Evolutionary conservation across 768 basidiomycete species (phyloP), one percentile per base, ranked within the genome.

Genomic region (Termitomyces sp.): DNA sequence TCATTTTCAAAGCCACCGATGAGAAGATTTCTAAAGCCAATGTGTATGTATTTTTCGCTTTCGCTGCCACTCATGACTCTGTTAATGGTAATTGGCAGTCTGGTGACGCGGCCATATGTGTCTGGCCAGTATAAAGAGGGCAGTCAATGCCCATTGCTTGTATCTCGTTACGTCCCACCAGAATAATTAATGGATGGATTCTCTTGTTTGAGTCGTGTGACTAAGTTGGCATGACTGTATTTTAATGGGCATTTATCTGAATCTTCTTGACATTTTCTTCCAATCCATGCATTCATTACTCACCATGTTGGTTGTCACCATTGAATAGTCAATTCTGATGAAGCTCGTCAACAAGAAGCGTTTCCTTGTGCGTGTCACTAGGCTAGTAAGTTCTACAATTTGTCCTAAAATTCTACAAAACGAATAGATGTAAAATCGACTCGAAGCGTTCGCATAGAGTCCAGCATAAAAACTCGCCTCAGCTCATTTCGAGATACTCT

Each of bases 101-200:
- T 88, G 12, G 68, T 88, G 56, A 88, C 85, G 4, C 75, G 87
- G 37, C 87, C 87, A 18, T 88, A 84, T 63, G 61, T 88, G 16
- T 66, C 67, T 44, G 80, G 81, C 13, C 77, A 79, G 65, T 81
- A 71, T 61, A 73, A 74, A 52, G 76, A 81, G 51, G 87, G 87
- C 4, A 84, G 82, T 43, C 85, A 85, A 62, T 84, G 83, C 51
- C 87, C 87, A 7, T 61, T 88, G 44, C 61, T 80, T 46, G 76
- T 88, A 58, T 76, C 72, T 59, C 74, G 66, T 27, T 72, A 69
- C 52, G 57, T 53, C 53, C 53, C 58, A 44, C 56, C 56, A 26
- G 36, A 59, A 26, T 55, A 56, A 42, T 42, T 1, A n/a, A 48
- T 31, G n/a, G 16, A 36, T 51, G 13, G n/a, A 41, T n/a, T 41